phyloP scores from a whole-genome alignment of 2,329 filamentous ascomycete genomes.

The Gaeumannomyces sp. region DNA sequence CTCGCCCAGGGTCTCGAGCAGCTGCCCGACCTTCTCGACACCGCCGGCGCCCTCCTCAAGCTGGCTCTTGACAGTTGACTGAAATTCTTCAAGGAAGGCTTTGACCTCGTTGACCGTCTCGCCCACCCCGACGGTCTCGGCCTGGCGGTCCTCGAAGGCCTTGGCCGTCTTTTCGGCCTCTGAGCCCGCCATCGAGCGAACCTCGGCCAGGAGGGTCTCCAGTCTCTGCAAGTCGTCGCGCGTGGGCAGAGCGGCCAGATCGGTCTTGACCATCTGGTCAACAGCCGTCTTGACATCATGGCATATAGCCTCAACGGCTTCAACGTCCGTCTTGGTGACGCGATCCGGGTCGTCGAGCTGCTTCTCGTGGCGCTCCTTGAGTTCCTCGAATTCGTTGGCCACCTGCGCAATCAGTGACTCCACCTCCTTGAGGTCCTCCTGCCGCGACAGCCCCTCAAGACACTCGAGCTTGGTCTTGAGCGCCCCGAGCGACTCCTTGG shows the following conservation, averaged over 20 bases:
- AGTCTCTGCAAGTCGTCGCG: slow-evolving; percentile 71
- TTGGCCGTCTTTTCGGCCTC: slow-evolving; percentile 70
- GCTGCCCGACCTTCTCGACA: slow-evolving; percentile 65
- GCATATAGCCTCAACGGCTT: slow-evolving; percentile 72
- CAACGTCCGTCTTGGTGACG: slow-evolving; percentile 75
- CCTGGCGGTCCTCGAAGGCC: slow-evolving; percentile 76
- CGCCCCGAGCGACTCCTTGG: slow-evolving; percentile 62
- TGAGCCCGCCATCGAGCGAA: slow-evolving; percentile 56
- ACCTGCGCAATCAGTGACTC: slow-evolving; percentile 76
- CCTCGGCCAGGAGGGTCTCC: slow-evolving; percentile 61
- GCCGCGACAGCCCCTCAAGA: slow-evolving; percentile 46
- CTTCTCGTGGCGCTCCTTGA: slow-evolving; percentile 51
- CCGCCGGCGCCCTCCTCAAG: slow-evolving; percentile 69
- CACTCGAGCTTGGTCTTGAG: slow-evolving; percentile 31
- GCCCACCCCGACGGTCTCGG: slow-evolving; percentile 72
- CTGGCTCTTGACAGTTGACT: slow-evolving; percentile 67
- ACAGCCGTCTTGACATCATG: slow-evolving; percentile 79
- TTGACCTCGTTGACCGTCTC: slow-evolving; percentile 78
- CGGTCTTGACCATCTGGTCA: slow-evolving; percentile 64
- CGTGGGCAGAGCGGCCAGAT: slow-evolving; percentile 63
- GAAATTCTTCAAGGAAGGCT: slow-evolving; percentile 69
- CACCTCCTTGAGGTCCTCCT: slow-evolving; percentile 70
- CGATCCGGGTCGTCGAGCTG: slow-evolving; percentile 53
- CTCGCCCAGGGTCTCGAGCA: slow-evolving; percentile 61
- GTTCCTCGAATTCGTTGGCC: slow-evolving; percentile 68